A percentile compares a stretch with the other conserved stretches of the same genome.
phyloP scores from a whole-genome alignment of 805 yeast genomes.

The Candida odintsovae region DNA sequence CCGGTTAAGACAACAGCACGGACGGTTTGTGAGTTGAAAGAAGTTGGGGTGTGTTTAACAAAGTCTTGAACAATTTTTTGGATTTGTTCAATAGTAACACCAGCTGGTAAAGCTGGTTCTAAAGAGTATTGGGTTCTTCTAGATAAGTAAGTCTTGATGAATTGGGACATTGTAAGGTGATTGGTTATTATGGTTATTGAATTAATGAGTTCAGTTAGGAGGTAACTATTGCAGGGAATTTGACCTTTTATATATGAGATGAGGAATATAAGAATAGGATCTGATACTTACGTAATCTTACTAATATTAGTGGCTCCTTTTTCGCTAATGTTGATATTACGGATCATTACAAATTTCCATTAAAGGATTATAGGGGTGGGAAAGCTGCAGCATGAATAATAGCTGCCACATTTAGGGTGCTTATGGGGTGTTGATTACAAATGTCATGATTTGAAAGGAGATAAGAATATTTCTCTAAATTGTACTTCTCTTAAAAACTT shows the following conservation, averaged over 20 bases:
- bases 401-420: no score
- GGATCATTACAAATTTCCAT: no score
- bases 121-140: slow-evolving; percentile 46
- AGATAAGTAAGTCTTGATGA: slow-evolving; percentile 29
- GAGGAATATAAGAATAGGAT: neutral
- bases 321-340: no score
- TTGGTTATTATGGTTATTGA: neutral
- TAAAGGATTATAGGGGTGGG: no score
- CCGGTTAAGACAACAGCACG: slow-evolving; percentile 45
- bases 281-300: neutral
- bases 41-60: slow-evolving; percentile 43
- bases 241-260: neutral
- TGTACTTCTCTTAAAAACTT: no score
- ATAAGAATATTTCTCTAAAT: no score
- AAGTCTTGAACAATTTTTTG: slow-evolving; percentile 36
- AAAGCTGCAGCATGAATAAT: no score
- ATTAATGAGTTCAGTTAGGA: no score
- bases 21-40: slow-evolving; percentile 46
- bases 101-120: slow-evolving; percentile 37
- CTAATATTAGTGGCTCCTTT: neutral
- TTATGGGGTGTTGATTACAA: no score
- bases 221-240: no score
- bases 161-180: slow-evolving; percentile 4
- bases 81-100: slow-evolving; percentile 33
- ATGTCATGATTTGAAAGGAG: no score